Conservation (phyloP, 2,329 filamentous ascomycete species). For the Sarocladium kiliense region DNA sequence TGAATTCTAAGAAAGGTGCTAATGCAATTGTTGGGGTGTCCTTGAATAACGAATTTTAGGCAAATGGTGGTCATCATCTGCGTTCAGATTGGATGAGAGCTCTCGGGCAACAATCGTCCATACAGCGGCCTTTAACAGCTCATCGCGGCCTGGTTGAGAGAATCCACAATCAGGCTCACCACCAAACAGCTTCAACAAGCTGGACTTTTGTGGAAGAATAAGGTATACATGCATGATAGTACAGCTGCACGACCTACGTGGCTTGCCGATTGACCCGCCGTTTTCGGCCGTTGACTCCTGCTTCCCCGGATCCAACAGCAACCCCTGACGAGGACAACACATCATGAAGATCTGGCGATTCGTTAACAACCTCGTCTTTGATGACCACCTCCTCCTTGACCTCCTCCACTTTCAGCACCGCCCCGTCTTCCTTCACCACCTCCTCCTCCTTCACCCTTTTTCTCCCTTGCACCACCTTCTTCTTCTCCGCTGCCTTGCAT, state of each 20-base stretch:
- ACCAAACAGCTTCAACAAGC: too few relatives aligned
- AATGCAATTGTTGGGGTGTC: too few relatives aligned
- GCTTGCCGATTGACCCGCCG: slow-evolving; percentile 6
- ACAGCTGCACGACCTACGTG: slow-evolving; percentile 4
- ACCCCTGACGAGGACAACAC: background rate
- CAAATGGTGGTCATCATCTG: too few relatives aligned
- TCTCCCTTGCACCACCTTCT: slow-evolving; percentile 54
- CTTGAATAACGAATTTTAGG: too few relatives aligned
- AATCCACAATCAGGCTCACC: too few relatives aligned
- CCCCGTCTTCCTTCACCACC: slow-evolving; percentile 15
- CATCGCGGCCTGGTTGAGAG: too few relatives aligned
- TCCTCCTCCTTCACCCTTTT: slow-evolving; percentile 33
- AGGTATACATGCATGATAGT: slow-evolving; percentile 11
- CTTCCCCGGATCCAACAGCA: background rate
- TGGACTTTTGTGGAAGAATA: background rate
- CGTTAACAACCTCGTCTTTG: slow-evolving; percentile 25
- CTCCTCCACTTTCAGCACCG: slow-evolving; percentile 19
- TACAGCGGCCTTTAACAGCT: too few relatives aligned
- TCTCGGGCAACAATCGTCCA: too few relatives aligned
- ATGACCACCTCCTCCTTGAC: slow-evolving; percentile 19
- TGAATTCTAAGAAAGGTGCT: too few relatives aligned
- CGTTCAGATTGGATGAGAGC: too few relatives aligned
- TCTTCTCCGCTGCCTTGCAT: slow-evolving; percentile 67
- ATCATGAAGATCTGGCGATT: background rate
- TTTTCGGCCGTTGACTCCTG: background rate